These are phyloP conservation scores for Xerophyta viscosa DNA, from an alignment of 106 monocot species.

Conservation along the genomic window DNA sequence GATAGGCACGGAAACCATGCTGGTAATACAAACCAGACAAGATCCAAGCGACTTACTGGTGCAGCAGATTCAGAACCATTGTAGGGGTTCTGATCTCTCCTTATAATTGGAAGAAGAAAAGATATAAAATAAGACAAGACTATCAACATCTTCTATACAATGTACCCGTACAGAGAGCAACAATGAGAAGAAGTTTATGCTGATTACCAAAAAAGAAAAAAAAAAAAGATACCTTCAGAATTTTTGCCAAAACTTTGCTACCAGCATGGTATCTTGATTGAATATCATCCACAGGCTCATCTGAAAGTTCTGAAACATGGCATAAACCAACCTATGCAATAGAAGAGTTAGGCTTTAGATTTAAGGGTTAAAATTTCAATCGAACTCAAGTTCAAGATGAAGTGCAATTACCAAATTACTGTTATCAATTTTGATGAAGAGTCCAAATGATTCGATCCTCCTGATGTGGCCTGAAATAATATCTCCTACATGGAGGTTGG, in stretches of 20 bases:
- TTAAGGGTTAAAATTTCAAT: background rate
- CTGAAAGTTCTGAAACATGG: conserved; percentile 78
- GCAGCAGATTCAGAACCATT: no score
- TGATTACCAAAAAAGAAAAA: conserved; percentile 21
- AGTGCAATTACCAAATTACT: conserved; percentile 47
- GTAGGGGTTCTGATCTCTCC: no score
- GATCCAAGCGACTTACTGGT: no score
- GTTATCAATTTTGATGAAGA: conserved; percentile 67
- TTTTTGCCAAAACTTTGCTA: conserved; percentile 55
- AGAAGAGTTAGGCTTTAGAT: background rate
- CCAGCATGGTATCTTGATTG: conserved; percentile 48
- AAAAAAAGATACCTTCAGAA: conserved; percentile 52
- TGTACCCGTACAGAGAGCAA: no score
- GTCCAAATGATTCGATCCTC: conserved; percentile 62
- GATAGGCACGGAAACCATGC: no score
- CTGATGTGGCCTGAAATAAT: conserved; percentile 61
- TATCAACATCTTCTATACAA: no score
- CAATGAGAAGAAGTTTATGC: no score
- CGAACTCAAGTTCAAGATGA: background rate
- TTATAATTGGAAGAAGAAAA: no score
- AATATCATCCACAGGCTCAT: conserved; percentile 47
- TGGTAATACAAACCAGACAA: no score
- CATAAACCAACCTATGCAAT: conserved; percentile 81
- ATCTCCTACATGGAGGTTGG: conserved; percentile 64
- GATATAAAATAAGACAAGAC: no score